Evolutionary conservation across 192 early-diverging fungal species (phyloP).

Genomic region (Mortierella alpina): DNA sequence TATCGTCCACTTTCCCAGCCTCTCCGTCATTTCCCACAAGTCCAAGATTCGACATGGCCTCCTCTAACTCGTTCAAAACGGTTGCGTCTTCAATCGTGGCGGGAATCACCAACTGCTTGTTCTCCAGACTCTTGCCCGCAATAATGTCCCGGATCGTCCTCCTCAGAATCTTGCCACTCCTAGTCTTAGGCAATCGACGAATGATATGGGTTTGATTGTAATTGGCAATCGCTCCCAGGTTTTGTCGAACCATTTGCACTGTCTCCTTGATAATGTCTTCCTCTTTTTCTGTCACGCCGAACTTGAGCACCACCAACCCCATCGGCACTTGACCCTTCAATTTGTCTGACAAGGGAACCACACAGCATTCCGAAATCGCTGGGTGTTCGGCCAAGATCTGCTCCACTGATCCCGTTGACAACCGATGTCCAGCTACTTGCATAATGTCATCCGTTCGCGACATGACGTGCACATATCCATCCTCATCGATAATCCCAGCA

Average conservation of each 20-base stretch:
- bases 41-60: conserved; percentile 26
- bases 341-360: conserved; percentile 72
- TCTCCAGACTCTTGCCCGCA: conserved; percentile 65
- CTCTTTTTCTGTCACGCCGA: conserved; percentile 20
- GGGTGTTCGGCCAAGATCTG: conserved; percentile 75
- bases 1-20: conserved; percentile 46
- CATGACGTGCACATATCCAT: conserved; percentile 78
- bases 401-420: conserved; percentile 84
- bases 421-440: conserved; percentile 88
- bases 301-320: conserved; percentile 68
- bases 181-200: conserved; percentile 82
- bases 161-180: conserved; percentile 86
- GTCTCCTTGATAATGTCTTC: conserved; percentile 61
- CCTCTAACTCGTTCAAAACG: conserved; percentile 61
- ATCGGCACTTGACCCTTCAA: conserved; percentile 78
- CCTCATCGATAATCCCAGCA: conserved; percentile 80
- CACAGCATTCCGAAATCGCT: conserved; percentile 75
- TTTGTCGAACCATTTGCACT: conserved; percentile 67
- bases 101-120: conserved; percentile 62
- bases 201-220: conserved; percentile 79
- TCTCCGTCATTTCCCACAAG: conserved; percentile 51
- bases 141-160: conserved; percentile 79
- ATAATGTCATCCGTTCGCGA: conserved; percentile 84
- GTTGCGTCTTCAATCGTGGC: conserved; percentile 86
- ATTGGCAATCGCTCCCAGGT: conserved; percentile 87